phyloP scores from a whole-genome alignment of 805 yeast genomes.

The Spathaspora girioi region DNA sequence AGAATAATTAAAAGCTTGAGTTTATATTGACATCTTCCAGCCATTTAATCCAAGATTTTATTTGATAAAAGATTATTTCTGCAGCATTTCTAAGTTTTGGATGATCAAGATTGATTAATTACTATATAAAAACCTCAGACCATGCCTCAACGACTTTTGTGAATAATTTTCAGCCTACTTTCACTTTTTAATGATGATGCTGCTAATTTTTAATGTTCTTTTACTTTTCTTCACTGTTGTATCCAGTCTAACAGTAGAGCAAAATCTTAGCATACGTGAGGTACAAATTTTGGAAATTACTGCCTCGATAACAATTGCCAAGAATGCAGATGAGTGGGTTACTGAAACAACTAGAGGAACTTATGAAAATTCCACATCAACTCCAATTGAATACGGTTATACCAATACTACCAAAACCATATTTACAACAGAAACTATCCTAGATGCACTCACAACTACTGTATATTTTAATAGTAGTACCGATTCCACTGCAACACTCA shows the following conservation, averaged over 20 bases:
- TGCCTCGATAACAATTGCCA: background rate
- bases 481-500: background rate
- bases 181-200: background rate
- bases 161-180: background rate
- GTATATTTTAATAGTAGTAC: background rate
- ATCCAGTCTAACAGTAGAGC: background rate
- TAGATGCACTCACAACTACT: background rate
- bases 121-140: background rate
- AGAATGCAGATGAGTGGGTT: background rate
- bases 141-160: background rate
- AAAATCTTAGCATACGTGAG: background rate
- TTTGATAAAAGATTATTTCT: too few relatives aligned
- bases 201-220: background rate
- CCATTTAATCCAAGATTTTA: background rate
- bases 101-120: background rate
- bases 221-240: background rate
- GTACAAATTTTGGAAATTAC: background rate
- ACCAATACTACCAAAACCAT: background rate
- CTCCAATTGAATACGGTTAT: background rate
- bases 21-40: background rate
- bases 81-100: background rate
- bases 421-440: background rate
- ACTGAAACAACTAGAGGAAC: background rate
- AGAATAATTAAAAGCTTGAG: background rate
- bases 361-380: background rate